Evolutionary conservation across 805 yeast genomes (phyloP).

Genomic region (Monosporozyma aquatica): DNA sequence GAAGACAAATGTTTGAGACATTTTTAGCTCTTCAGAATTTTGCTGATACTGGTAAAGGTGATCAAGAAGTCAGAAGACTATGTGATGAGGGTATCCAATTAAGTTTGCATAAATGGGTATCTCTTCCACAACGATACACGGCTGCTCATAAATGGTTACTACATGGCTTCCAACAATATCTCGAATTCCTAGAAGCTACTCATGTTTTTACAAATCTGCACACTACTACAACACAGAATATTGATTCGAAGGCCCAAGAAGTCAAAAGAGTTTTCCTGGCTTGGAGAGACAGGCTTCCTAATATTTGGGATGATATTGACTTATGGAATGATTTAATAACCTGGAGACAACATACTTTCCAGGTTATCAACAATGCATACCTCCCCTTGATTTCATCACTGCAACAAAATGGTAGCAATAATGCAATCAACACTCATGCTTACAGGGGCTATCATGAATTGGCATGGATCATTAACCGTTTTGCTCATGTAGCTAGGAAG

Average conservation of each 20-base stretch:
- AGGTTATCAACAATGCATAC: constrained; percentile 88
- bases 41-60: constrained; percentile 80
- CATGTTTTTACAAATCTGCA: constrained; percentile 84
- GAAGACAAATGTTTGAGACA: constrained; percentile 92
- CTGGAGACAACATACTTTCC: constrained; percentile 98
- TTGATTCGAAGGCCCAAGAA: constrained; percentile 90
- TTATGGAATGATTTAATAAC: constrained; percentile 96
- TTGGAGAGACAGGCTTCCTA: constrained; percentile 96
- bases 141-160: constrained; percentile 82
- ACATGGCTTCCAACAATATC: constrained; percentile 94
- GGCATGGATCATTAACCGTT: constrained; percentile 96
- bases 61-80: constrained; percentile 72
- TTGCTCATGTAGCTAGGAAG: constrained; percentile 96
- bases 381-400: constrained; percentile 83
- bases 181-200: constrained; percentile 94
- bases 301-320: constrained; percentile 94
- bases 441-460: constrained; percentile 97
- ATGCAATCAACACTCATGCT: constrained; percentile 82
- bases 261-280: constrained; percentile 89
- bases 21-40: constrained; percentile 87
- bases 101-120: constrained; percentile 86
- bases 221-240: constrained; percentile 82
- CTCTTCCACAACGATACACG: constrained; percentile 63
- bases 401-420: constrained; percentile 59
- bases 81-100: constrained; percentile 96